Evolutionary conservation across 78 protist species (phyloP), one percentile per base, ranked within the genome.

Genomic region (Pelomyxa schiedti): DNA sequence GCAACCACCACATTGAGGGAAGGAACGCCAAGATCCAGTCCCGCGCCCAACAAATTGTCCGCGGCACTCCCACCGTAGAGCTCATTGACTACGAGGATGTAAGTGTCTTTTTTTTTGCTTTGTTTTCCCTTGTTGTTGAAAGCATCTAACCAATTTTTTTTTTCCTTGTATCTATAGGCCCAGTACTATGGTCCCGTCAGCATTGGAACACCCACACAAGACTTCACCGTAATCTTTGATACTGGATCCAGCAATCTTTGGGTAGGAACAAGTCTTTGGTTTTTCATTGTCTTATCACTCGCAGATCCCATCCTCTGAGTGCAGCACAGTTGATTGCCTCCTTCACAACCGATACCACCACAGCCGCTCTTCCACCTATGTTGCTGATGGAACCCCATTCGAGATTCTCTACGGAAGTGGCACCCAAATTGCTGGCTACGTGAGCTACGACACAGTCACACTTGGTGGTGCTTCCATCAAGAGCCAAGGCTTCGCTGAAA

Each of bases 181-280:
- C 96, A 94, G 85, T 96, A 93, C 90, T 92, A 76, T 74, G 97
- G 97, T 39, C 85, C 75, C 58, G 79, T 96, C 77, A 26, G 83
- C 64, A 89, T 96, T 53, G 99, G 99, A 65, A 91, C 97, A 28
- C 99, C 99, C 38, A 81, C 85, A 29, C 97, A 96, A 83, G 6
- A 9, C 28, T 96, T 96, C 89, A 36, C 78, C 76, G 96, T 94
- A 39, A 79, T 96, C 74, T 91, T 86, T 73, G 99, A 96, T 87
- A 96, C 99, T 4, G 99, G 99, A 52, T 86, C 93, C 64, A 87
- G 96, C 72, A 94, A 96, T 86, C 83, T 95, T 78, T 95, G 98
- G 94, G 43, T 83, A n/a, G n/a, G n/a, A n/a, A n/a, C n/a, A n/a
- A n/a, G n/a, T n/a, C n/a, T n/a, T n/a, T n/a, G n/a, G n/a, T n/a